Evolutionary conservation across 148 eudicot species (phyloP).

Genomic region (Fagopyrum tataricum): DNA sequence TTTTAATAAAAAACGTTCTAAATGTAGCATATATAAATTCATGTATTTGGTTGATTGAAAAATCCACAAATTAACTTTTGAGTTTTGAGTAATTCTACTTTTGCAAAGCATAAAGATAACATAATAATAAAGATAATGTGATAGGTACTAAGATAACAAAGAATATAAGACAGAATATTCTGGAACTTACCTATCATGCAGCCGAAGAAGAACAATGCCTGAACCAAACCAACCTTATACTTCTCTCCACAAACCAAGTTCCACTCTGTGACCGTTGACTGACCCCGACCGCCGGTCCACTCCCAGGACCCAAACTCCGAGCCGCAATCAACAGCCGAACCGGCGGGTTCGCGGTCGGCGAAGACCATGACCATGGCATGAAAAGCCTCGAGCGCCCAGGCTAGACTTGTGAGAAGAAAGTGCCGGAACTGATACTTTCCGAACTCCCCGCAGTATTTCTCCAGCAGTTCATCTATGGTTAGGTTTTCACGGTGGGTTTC

Average conservation of each 20-base stretch:
- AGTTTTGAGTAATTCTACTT: too few relatives aligned
- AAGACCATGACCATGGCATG: slow-evolving; percentile 96
- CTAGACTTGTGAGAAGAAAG: slow-evolving; percentile 64
- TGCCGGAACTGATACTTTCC: slow-evolving; percentile 76
- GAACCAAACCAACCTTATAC: slow-evolving; percentile 80
- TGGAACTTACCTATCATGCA: slow-evolving; percentile 65
- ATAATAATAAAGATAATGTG: too few relatives aligned
- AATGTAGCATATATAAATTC: too few relatives aligned
- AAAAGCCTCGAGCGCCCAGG: slow-evolving; percentile 92
- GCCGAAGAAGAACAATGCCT: slow-evolving; percentile 73
- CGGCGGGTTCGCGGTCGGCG: slow-evolving; percentile 73
- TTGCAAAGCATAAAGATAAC: too few relatives aligned
- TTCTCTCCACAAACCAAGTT: slow-evolving; percentile 60
- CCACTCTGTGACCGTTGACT: slow-evolving; percentile 72
- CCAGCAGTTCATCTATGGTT: slow-evolving; percentile 65
- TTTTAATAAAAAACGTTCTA: too few relatives aligned
- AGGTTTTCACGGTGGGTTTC: slow-evolving; percentile 22
- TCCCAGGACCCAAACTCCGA: slow-evolving; percentile 32
- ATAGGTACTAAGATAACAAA: too few relatives aligned
- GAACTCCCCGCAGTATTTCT: slow-evolving; percentile 72
- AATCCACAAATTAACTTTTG: too few relatives aligned
- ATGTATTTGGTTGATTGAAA: too few relatives aligned
- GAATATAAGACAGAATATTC: too few relatives aligned
- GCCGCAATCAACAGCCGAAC: slow-evolving; percentile 18
- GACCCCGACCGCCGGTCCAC: slow-evolving; percentile 41